Evolutionary conservation across 2,329 filamentous ascomycete species (phyloP).

Genomic region (Talaromyces sp.): DNA sequence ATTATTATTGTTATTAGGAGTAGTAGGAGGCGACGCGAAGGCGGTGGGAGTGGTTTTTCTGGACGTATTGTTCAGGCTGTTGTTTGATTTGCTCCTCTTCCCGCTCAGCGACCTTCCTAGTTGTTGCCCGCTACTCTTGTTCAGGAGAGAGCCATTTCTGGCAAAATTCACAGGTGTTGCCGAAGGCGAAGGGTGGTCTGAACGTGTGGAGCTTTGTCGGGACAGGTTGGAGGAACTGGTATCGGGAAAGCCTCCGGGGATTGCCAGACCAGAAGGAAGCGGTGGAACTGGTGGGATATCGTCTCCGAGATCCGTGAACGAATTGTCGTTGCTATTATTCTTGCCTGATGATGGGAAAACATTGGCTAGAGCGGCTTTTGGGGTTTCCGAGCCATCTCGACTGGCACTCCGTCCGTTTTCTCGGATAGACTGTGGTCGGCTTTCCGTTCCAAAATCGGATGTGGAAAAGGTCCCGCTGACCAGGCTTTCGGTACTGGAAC

Average conservation of each 20-base stretch:
- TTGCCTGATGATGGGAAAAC: conserved; percentile 15
- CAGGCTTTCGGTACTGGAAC: conserved; percentile 44
- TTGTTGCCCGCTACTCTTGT: conserved; percentile 16
- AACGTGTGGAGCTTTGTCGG: conserved; percentile 23
- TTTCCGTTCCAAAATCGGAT: conserved; percentile 30
- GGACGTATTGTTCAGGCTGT: conserved; percentile 20
- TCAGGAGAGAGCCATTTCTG: conserved; percentile 16
- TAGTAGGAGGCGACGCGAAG: conserved; percentile 2
- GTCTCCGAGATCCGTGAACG: conserved; percentile 17
- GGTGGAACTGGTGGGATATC: conserved; percentile 45
- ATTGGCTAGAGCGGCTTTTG: conserved; percentile 20
- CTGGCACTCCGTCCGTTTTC: conserved; percentile 17
- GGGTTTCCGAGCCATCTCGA: conserved; percentile 29
- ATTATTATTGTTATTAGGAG: not conserved
- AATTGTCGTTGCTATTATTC: conserved; percentile 10
- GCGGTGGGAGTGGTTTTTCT: conserved; percentile 2
- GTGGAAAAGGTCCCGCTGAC: conserved; percentile 35
- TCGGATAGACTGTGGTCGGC: conserved; percentile 23
- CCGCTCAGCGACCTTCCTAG: conserved; percentile 26
- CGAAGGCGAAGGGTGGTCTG: conserved; percentile 29
- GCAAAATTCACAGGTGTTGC: conserved; percentile 18
- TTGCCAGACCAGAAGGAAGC: conserved; percentile 36
- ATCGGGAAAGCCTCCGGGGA: conserved; percentile 41
- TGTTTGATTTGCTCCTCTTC: conserved; percentile 32
- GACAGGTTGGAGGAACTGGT: conserved; percentile 15